Base-by-base conservation (phyloP, 768 basidiomycete genomes). In the Lactarius hatsudake region DNA sequence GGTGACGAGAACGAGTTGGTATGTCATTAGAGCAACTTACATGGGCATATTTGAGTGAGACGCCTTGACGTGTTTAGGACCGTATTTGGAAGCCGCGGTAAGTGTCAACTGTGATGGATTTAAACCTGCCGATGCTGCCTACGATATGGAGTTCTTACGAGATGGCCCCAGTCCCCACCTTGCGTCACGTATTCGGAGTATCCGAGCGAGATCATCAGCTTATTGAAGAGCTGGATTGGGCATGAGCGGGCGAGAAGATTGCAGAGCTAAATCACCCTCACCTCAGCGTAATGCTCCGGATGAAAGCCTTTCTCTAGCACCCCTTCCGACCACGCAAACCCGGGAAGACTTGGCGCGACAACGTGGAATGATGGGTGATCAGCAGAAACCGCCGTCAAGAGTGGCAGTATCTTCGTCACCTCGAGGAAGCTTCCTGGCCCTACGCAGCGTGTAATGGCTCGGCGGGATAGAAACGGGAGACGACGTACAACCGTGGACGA, bases 231-330 rank as follows among this genome's bases (percentile, higher is more conserved):
- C 73, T 75, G 43, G 45, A 4, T 13, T 38, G 12, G 36, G 36
- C 12, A 13, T 20, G 36, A 17, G 4, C 10, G 28, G 1, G 30
- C 26, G 32, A 60, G 26, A 17, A 38, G 12, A 3, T 20, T 10
- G 10, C 17, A 5, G 28, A 32, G 36, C 7, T 8, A 42, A 17
- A 23, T 5, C 28, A 51, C 23, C 1, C 51, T 36, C 48, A 80
- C 84, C 74, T 86, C 82, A 4, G 83, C 84, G 55, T 81, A 84
- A 56, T 85, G 85, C 32, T 72, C 65, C 0, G 76, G 9, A 12
- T 13, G 36, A 38, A 38, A 38, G 2, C 36, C 36, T 13, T 38
- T 38, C 36, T 38, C 36, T 4, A 38, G 36, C 36, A 38, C 36
- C 36, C 36, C 36, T 38, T 38, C 36, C 36, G 12, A 38, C 36